phyloP scores from a whole-genome alignment of 139 green algal species.

The Chloropicon primus region DNA sequence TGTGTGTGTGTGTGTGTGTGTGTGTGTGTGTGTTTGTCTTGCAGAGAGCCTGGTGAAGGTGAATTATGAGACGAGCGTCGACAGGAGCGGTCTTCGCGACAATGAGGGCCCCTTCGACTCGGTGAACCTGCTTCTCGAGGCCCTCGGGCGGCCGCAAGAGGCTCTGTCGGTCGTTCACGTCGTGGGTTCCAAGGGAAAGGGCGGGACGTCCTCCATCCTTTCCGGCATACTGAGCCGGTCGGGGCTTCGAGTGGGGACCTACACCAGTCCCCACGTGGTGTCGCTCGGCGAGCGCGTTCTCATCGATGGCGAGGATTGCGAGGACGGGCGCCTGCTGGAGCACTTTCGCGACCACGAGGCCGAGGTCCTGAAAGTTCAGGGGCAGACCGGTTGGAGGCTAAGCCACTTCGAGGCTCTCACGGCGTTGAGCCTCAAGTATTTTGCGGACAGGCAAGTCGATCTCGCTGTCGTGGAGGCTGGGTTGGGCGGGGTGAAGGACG shows the following conservation, averaged over 20 bases:
- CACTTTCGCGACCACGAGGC: not conserved
- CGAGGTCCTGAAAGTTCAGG: not conserved
- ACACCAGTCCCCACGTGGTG: conserved; percentile 55
- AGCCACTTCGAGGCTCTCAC: conserved; percentile 77
- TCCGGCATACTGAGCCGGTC: not conserved
- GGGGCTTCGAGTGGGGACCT: not conserved
- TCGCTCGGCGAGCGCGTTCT: conserved; percentile 56
- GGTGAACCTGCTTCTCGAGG: not conserved
- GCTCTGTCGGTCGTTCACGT: not conserved
- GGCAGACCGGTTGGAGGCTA: conserved; percentile 24
- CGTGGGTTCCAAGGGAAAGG: not conserved
- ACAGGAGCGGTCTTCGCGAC: not conserved
- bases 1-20: too few relatives aligned
- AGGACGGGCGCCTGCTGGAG: not conserved
- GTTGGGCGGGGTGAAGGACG: conserved; percentile 58
- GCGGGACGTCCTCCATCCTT: not conserved
- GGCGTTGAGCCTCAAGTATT: conserved; percentile 41
- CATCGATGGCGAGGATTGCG: conserved; percentile 10
- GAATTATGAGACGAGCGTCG: not conserved
- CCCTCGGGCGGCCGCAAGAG: not conserved
- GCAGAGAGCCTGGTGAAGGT: not conserved
- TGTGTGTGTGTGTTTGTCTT: too few relatives aligned
- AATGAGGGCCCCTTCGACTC: not conserved
- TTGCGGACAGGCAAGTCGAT: conserved; percentile 30
- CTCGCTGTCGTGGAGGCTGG: conserved; percentile 69